These are phyloP conservation scores for Aspergillus piperis DNA, from an alignment of 2,329 filamentous ascomycete genomes.

Conservation along the genomic window DNA sequence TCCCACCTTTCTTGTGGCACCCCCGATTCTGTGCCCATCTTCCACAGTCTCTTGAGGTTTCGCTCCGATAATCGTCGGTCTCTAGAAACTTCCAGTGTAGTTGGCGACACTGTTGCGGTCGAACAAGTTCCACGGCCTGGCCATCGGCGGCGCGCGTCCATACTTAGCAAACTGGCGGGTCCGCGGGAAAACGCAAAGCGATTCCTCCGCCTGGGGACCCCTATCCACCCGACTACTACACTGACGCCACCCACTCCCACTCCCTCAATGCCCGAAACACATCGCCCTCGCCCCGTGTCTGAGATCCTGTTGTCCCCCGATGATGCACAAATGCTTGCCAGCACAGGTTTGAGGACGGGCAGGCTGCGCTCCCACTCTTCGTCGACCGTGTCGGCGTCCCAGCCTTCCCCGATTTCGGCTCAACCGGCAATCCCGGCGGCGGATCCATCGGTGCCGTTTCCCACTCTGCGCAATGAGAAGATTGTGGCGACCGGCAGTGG, in stretches of 20 bases:
- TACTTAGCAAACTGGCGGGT: conserved; percentile 46
- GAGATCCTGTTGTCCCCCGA: conserved; percentile 38
- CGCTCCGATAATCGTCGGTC: conserved; percentile 30
- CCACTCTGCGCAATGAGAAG: conserved; percentile 47
- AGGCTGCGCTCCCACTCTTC: conserved; percentile 34
- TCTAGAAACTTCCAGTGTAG: conserved; percentile 18
- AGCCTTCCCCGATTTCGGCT: conserved; percentile 24
- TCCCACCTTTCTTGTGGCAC: conserved; percentile 24
- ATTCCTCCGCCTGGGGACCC: conserved; percentile 45
- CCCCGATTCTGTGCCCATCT: conserved; percentile 23
- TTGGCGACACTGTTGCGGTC: conserved; percentile 21
- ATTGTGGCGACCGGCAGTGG: conserved; percentile 52
- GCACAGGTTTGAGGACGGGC: conserved; percentile 19
- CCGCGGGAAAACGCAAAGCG: conserved; percentile 51
- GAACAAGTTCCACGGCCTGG: conserved; percentile 30
- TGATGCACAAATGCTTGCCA: conserved; percentile 35
- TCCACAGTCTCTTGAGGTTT: conserved; percentile 27
- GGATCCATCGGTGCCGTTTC: conserved; percentile 34
- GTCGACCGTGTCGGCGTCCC: conserved; percentile 28
- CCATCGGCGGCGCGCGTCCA: conserved; percentile 27
- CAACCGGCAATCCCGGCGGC: conserved; percentile 25
- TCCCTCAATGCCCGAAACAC: conserved; percentile 27
- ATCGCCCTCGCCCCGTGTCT: conserved; percentile 35
- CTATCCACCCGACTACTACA: conserved; percentile 22
- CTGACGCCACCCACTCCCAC: conserved; percentile 26